phyloP scores from a whole-genome alignment of 106 monocot species.

The Apostasia shenzhenica region DNA sequence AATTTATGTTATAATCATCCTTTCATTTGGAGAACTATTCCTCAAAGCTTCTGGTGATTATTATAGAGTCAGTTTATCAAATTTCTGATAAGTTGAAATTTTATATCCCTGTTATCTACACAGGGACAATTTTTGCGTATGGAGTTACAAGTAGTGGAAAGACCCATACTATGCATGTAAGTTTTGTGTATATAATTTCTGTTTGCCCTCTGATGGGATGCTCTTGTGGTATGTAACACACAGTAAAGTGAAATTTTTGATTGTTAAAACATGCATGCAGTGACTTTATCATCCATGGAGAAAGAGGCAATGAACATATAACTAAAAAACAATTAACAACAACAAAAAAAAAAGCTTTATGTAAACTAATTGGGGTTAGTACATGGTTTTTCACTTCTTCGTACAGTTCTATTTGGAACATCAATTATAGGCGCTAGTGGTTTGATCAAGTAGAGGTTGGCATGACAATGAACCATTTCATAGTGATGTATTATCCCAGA shows the following conservation, averaged over 20 bases:
- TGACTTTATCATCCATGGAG: background rate
- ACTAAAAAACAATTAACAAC: no score
- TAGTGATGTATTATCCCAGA: no score
- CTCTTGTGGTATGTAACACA: background rate
- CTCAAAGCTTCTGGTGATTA: background rate
- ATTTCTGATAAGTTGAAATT: no score
- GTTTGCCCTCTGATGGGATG: background rate
- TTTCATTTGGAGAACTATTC: background rate
- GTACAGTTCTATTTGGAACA: no score
- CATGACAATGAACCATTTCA: no score
- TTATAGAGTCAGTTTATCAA: background rate
- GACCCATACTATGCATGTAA: constrained; percentile 97
- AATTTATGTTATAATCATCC: background rate
- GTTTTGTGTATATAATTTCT: background rate
- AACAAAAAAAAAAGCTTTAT: no score
- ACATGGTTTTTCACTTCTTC: no score
- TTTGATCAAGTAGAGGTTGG: no score
- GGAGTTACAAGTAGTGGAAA: constrained; percentile 97
- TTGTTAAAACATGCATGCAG: background rate
- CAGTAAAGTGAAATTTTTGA: no score
- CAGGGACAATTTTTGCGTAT: constrained; percentile 97
- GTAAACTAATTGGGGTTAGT: no score
- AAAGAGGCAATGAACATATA: background rate
- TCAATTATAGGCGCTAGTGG: no score
- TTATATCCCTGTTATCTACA: background rate